phyloP scores from a whole-genome alignment of 208 protist genomes.

The Zelonia costaricensis region DNA sequence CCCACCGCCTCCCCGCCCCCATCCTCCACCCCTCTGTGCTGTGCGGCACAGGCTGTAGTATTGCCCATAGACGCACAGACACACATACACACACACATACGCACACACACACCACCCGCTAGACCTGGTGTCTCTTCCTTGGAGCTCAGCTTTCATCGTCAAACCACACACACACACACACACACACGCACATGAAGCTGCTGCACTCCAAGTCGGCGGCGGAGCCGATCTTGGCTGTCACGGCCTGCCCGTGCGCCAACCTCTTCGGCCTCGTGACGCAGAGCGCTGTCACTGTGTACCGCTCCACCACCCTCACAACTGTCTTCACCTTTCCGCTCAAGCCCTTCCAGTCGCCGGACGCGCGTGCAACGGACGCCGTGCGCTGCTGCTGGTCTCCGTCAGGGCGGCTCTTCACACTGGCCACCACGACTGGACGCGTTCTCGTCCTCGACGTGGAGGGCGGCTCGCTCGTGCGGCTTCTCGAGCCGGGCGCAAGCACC shows the following conservation, averaged over 20 bases:
- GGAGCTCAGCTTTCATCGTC: neutral
- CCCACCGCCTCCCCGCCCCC: too few relatives aligned
- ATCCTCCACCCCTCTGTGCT: too few relatives aligned
- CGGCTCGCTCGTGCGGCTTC: constrained; percentile 55
- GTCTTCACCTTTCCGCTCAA: constrained; percentile 57
- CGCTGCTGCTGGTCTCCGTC: constrained; percentile 68
- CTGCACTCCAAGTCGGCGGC: constrained; percentile 65
- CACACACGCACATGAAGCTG: constrained; percentile 52
- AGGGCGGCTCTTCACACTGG: constrained; percentile 65
- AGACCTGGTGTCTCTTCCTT: neutral
- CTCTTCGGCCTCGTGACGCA: constrained; percentile 73
- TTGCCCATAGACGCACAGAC: too few relatives aligned
- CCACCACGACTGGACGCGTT: constrained; percentile 44
- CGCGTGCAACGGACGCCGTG: neutral
- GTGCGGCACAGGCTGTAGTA: too few relatives aligned
- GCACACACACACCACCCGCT: too few relatives aligned
- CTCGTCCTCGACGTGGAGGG: constrained; percentile 75
- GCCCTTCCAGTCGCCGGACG: constrained; percentile 5
- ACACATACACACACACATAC: too few relatives aligned
- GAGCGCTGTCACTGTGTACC: constrained; percentile 60
- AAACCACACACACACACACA: neutral
- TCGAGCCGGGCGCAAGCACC: constrained; percentile 28
- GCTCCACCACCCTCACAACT: constrained; percentile 73
- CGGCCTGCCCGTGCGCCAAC: constrained; percentile 77
- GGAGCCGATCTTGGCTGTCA: constrained; percentile 71